These are phyloP conservation scores for Tricholoma flavovirens DNA, from an alignment of 768 basidiomycete species.

Conservation along the genomic window DNA sequence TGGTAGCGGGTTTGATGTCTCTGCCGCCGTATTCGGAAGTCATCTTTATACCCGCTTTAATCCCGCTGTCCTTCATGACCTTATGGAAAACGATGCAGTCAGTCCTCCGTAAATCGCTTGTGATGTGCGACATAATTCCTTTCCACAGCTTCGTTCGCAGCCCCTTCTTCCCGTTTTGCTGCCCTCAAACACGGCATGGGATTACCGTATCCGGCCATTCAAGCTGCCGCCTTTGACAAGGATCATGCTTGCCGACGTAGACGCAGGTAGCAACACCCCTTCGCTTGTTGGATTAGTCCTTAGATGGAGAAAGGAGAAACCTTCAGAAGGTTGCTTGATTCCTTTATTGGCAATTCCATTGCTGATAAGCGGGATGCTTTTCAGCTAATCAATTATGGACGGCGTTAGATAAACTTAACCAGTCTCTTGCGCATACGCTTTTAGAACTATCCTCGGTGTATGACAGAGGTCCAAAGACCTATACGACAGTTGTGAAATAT, in stretches of 20 bases:
- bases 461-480: constrained; percentile 40
- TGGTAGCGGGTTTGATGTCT: constrained; percentile 95
- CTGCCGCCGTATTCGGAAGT: constrained; percentile 90
- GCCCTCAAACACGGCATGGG: constrained; percentile 68
- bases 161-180: constrained; percentile 49
- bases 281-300: constrained; percentile 89
- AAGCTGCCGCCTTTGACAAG: constrained; percentile 78
- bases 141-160: constrained; percentile 12
- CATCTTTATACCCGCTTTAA: constrained; percentile 89
- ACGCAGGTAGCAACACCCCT: constrained; percentile 94
- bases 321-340: constrained; percentile 41
- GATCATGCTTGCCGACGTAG: constrained; percentile 91
- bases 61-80: constrained; percentile 56
- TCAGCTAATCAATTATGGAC: constrained; percentile 64
- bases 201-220: constrained; percentile 63
- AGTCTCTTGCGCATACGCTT: constrained; percentile 49
- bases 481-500: constrained; percentile 54
- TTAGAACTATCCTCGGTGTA: constrained; percentile 45
- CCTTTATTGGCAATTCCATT: constrained; percentile 5
- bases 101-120: constrained; percentile 12
- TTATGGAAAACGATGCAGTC: constrained; percentile 57
- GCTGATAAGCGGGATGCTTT: constrained; percentile 3
- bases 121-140: neutral
- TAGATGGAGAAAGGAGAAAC: constrained; percentile 74
- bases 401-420: constrained; percentile 56